Conservation (phyloP, 2,329 filamentous ascomycete species). For the Diplodia seriata region DNA sequence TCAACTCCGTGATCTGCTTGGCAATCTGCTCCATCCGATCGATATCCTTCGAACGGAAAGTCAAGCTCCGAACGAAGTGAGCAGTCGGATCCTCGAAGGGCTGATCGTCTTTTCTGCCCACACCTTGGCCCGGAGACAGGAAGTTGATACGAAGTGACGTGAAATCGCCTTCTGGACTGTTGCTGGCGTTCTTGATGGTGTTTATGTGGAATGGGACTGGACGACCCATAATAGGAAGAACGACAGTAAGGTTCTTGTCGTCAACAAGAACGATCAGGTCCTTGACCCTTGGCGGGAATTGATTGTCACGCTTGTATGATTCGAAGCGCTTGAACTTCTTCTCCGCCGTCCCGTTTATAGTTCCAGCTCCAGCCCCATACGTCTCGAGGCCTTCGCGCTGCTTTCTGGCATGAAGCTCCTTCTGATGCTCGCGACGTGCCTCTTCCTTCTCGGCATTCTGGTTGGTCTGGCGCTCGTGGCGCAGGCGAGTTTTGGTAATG, state of each 20-base stretch:
- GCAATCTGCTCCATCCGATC: conserved; percentile 89
- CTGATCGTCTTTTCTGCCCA: conserved; percentile 95
- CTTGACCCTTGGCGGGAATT: conserved; percentile 81
- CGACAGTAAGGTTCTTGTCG: conserved; percentile 84
- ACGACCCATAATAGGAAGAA: conserved; percentile 95
- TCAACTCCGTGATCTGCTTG: conserved; percentile 92
- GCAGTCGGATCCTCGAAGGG: conserved; percentile 96
- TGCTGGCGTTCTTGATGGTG: conserved; percentile 99
- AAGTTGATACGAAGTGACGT: conserved; percentile 97
- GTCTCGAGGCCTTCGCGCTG: conserved; percentile 84
- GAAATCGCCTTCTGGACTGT: conserved; percentile 94
- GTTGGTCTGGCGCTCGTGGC: conserved; percentile 87
- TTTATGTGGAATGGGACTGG: conserved; percentile 97
- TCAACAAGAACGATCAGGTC: conserved; percentile 92
- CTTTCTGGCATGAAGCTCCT: conserved; percentile 85
- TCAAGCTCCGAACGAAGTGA: conserved; percentile 94
- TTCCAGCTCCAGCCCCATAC: conserved; percentile 84
- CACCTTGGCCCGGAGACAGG: conserved; percentile 93
- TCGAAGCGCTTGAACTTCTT: conserved; percentile 99
- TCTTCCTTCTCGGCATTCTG: conserved; percentile 90
- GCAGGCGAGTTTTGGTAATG: conserved; percentile 90
- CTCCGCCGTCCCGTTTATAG: conserved; percentile 86
- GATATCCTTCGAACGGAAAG: conserved; percentile 89
- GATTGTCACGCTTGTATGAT: conserved; percentile 97
- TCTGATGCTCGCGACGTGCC: conserved; percentile 88